These are phyloP conservation scores for Coemansia sp. DNA, from an alignment of 192 early-diverging fungal species.

Conservation along the genomic window DNA sequence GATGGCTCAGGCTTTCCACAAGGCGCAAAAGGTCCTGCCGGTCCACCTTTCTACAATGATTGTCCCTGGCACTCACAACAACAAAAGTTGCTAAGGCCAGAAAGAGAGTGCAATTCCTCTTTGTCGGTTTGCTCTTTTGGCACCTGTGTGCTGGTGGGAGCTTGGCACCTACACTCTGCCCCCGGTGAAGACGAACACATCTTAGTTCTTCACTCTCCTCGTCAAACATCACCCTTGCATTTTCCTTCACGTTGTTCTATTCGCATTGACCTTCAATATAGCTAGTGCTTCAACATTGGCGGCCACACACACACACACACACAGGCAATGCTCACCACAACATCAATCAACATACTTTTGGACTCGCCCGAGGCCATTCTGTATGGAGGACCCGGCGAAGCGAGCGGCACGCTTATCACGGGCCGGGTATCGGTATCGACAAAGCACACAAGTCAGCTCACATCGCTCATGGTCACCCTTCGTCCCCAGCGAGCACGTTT, in stretches of 20 bases:
- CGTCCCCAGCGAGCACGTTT: conserved; percentile 38
- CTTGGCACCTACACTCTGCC: background rate
- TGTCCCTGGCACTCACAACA: background rate
- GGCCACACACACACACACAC: background rate
- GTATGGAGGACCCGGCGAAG: conserved; percentile 40
- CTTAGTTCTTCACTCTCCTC: background rate
- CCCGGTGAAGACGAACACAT: background rate
- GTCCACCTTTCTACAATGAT: conserved; percentile 4
- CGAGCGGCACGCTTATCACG: conserved; percentile 28
- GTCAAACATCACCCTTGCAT: background rate
- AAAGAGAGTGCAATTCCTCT: background rate
- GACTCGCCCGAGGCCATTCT: conserved; percentile 37
- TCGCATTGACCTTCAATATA: background rate
- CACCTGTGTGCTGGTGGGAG: background rate
- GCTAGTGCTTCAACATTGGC: background rate
- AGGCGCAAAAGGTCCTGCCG: background rate
- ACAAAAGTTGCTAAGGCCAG: background rate
- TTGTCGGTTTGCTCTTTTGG: background rate
- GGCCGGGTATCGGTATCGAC: conserved; percentile 35
- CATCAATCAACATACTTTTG: conserved; percentile 21
- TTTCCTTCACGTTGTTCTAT: background rate
- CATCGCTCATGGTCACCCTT: conserved; percentile 31
- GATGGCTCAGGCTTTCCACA: conserved; percentile 2
- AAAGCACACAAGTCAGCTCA: conserved; percentile 21
- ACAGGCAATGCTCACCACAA: conserved; percentile 23